phyloP scores from a whole-genome alignment of 192 early-diverging fungal species.

The Podila epicladia region DNA sequence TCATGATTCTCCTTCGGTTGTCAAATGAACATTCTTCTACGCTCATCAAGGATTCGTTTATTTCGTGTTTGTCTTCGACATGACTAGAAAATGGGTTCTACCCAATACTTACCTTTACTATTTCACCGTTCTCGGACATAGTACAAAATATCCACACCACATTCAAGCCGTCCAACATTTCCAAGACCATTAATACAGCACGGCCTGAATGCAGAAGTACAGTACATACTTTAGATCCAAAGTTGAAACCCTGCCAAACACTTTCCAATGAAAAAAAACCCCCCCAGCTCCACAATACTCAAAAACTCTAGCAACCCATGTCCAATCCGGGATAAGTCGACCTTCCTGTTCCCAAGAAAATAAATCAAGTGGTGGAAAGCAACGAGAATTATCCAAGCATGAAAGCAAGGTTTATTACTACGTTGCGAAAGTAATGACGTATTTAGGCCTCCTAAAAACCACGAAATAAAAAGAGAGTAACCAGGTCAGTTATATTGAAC shows the following conservation, averaged over 20 bases:
- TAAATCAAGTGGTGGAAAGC: constrained; percentile 34
- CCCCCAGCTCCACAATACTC: no score
- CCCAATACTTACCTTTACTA: no score
- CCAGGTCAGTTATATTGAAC: no score
- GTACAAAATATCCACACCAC: no score
- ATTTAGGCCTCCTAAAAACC: constrained; percentile 48
- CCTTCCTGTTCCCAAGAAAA: constrained; percentile 9
- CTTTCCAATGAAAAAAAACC: no score
- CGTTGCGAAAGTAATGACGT: constrained; percentile 40
- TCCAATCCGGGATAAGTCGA: not conserved
- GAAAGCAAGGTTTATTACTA: constrained; percentile 55
- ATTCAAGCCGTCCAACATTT: not conserved
- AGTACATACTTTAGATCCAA: no score
- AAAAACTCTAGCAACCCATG: no score
- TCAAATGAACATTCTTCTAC: not conserved
- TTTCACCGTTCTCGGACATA: no score
- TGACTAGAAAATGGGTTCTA: not conserved
- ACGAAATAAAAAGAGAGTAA: not conserved
- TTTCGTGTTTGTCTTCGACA: no score
- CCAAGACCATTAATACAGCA: not conserved
- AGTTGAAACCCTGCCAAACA: no score
- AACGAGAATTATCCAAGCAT: constrained; percentile 55
- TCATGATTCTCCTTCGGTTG: not conserved
- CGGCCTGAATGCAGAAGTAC: not conserved
- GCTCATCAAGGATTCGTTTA: not conserved